Evolutionary conservation across 108 stramenopile genomes (phyloP).

Genomic region (Stephanodiscus triporus): DNA sequence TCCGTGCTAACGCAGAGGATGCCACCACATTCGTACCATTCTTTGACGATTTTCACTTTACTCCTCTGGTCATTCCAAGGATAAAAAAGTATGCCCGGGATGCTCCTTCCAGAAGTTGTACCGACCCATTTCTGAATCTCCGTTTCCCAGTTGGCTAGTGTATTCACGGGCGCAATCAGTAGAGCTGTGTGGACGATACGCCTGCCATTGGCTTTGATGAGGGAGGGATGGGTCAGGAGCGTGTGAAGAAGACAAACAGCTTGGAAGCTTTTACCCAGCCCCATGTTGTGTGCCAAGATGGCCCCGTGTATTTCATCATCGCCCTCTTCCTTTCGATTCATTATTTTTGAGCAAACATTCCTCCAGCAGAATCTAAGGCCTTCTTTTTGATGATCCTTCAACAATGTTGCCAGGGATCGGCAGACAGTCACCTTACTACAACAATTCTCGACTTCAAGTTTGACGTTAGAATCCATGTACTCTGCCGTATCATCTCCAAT

Average conservation of each 20-base stretch:
- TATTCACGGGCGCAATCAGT: constrained; percentile 72
- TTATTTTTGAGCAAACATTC: constrained; percentile 63
- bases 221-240: constrained; percentile 56
- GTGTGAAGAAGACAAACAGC: constrained; percentile 37
- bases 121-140: constrained; percentile 77
- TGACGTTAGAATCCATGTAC: constrained; percentile 40
- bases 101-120: constrained; percentile 20
- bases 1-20: constrained; percentile 55
- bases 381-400: constrained; percentile 79
- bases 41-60: constrained; percentile 29
- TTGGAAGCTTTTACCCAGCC: constrained; percentile 40
- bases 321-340: constrained; percentile 10
- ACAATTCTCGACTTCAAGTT: constrained; percentile 31
- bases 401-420: constrained; percentile 37
- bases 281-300: constrained; percentile 82
- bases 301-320: constrained; percentile 54
- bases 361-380: constrained; percentile 74
- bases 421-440: constrained; percentile 46
- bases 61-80: constrained; percentile 8
- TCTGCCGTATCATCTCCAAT: constrained; percentile 15
- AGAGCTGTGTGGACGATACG: constrained; percentile 53
- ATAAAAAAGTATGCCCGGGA: constrained; percentile 40
- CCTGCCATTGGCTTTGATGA: constrained; percentile 15
- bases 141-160: constrained; percentile 68
- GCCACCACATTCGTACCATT: constrained; percentile 64